phyloP scores from a whole-genome alignment of 495 filamentous ascomycete species.

The Podospora pseudopauciseta region DNA sequence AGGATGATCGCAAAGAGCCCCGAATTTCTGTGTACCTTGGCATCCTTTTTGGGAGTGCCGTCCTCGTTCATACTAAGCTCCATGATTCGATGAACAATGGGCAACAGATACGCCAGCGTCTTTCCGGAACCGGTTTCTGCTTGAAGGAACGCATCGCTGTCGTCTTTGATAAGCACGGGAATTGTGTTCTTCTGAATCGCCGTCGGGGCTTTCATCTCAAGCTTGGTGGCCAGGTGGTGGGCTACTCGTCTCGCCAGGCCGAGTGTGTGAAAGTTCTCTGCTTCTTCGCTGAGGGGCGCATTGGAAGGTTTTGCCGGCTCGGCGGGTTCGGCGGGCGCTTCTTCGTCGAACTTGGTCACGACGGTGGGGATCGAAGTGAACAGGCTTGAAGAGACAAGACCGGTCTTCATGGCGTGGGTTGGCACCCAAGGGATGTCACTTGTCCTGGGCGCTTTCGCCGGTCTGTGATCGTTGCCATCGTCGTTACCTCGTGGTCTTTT shows the following conservation, averaged over 20 bases:
- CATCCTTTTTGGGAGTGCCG: slow-evolving; percentile 40
- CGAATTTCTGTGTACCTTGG: slow-evolving; percentile 67
- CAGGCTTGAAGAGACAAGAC: slow-evolving; percentile 74
- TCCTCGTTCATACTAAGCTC: slow-evolving; percentile 58
- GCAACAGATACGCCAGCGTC: slow-evolving; percentile 88
- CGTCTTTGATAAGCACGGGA: slow-evolving; percentile 65
- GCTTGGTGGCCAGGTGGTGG: slow-evolving; percentile 76
- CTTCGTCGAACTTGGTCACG: slow-evolving; percentile 50
- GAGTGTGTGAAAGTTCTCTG: slow-evolving; percentile 77
- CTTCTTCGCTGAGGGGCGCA: slow-evolving; percentile 80
- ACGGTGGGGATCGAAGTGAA: slow-evolving; percentile 82
- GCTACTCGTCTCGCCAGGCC: slow-evolving; percentile 75
- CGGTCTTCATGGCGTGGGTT: slow-evolving; percentile 34
- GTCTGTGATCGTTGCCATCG: slow-evolving; percentile 23
- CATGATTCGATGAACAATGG: slow-evolving; percentile 85
- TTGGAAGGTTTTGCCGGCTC: slow-evolving; percentile 77
- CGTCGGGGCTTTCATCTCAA: slow-evolving; percentile 85
- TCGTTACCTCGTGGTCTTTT: slow-evolving; percentile 1
- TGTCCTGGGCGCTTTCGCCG: slow-evolving; percentile 40
- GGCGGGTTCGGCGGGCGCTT: slow-evolving; percentile 38
- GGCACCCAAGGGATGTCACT: slow-evolving; percentile 23
- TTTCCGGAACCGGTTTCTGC: slow-evolving; percentile 97
- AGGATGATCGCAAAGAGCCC: slow-evolving; percentile 90
- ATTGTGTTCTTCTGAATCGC: slow-evolving; percentile 90
- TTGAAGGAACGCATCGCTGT: slow-evolving; percentile 92